Evolutionary conservation across 1,139 yeast genomes (phyloP), one percentile per base, ranked within the genome.

Genomic region (Blastobotrys aristatus): DNA sequence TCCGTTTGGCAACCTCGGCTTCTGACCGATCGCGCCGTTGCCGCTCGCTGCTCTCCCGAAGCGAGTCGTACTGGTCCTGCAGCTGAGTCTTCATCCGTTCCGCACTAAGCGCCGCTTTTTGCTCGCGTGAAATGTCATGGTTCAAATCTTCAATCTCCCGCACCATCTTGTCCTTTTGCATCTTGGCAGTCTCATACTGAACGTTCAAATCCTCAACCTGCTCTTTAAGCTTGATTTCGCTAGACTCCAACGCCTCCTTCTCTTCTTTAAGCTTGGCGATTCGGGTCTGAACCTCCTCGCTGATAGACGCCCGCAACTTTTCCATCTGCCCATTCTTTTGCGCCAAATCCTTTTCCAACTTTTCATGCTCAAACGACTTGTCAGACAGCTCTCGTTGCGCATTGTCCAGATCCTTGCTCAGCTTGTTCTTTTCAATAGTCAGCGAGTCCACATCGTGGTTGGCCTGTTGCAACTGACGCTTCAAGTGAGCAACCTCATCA

Each of bases 141-240:
- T 59, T 56, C 39, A 88, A 83, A 60, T 79, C 69, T 66, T 87
- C 95, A 47, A 87, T 74, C 69, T 86, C 95, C 67, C 95, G 77
- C 58, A 78, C 77, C 64, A 87, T 75, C 69, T 86, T 87, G 66
- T 86, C 95, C 43, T 56, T 58, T 38, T 62, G 64, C 35, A 57
- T 53, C 40, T 56, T 52, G 27, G 55, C 44, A 3, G 63, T 56
- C 11, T 52, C 55, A 40, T 55, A 51, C 40, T 58, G 52, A 8
- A 54, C 50, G 22, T 46, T 51, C 26, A 60, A 50, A 17, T 53
- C 57, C 31, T 62, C 63, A 11, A 59, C 50, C 62, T 66, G 50
- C 54, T 59, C 45, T 57, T 62, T 54, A 24, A 51, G 65, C 50
- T 59, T 68, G 40, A 57, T 72, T 53, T 65, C 66, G 55, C 60